Base-by-base conservation (phyloP, 2,329 filamentous ascomycete genomes). In the Xylariaceae sp. region DNA sequence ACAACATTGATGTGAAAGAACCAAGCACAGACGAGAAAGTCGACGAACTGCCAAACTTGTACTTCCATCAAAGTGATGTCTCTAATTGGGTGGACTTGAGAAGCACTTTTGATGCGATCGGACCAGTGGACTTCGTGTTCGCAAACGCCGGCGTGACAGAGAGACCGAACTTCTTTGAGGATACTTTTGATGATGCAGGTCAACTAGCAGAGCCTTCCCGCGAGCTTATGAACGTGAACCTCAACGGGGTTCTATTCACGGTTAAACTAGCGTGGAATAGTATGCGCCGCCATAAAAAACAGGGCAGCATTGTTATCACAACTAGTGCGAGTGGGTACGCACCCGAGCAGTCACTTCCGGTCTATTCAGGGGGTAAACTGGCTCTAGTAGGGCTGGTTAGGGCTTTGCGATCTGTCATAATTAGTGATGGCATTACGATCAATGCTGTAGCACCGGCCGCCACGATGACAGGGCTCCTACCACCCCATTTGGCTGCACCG, bases 361-460 rank as follows among this genome's bases (percentile, higher is more conserved):
- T 69, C 3, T 68, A 63, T 21, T 27, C 23, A 11, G 25, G 12
- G 5, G 35, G 14, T 3, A 44, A 44, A 16, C 4, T 22, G 16
- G 41, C 33, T 56, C 52, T 66, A 7, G 50, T 62, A 11, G 57
- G 56, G 20, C 53, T 65, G 2, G 47, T 68, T 7, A 56, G 65
- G 6, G 50, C 62, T 5, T 54, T 68, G 22, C 25, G 25, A 14
- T 29, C 25, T 14, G 14, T 29, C 8, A 29, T 29, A 29, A 29
- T 29, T 14, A 29, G 25, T 14, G 25, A 29, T 14, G 14, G 14
- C 32, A 63, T 65, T 43, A 66, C 67, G 17, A 69, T 71, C 56
- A 68, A 68, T 37, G 57, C 47, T 3, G 66, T 71, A 12, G 67
- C 67, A 0, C 67, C 68, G 0, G 62, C 63, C 0, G 64, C 63